A percentile compares a stretch with the other conserved stretches of the same genome.
Conservation (phyloP, 192 early-diverging fungal species). For the Coemansia sp. region DNA sequence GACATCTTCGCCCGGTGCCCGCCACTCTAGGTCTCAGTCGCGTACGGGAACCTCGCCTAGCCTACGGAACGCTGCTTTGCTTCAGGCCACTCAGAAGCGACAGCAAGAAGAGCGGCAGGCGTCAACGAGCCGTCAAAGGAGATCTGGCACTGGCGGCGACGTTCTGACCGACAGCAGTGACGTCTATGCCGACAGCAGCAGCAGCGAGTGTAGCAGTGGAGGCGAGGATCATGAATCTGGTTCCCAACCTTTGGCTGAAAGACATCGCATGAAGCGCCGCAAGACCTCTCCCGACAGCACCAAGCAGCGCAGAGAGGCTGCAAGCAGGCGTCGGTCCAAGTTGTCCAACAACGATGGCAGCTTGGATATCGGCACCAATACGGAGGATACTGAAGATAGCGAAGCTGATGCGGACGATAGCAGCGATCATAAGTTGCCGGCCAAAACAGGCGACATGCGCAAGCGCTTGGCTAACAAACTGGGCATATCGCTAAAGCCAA, state of each 20-base stretch:
- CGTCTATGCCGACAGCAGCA: conserved; percentile 26
- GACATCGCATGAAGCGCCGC: conserved; percentile 37
- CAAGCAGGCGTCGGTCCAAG: conserved; percentile 14
- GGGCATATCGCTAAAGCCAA: conserved; percentile 15
- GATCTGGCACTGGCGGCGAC: conserved; percentile 14
- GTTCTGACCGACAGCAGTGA: conserved; percentile 31
- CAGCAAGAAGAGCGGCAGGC: conserved; percentile 8
- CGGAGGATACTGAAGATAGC: conserved; percentile 20
- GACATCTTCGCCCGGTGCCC: conserved; percentile 9
- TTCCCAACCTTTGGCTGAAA: not conserved
- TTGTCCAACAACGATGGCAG: conserved; percentile 32
- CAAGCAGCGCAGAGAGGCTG: conserved; percentile 6
- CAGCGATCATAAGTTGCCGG: not conserved
- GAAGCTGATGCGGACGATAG: conserved; percentile 11
- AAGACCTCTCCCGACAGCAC: conserved; percentile 13
- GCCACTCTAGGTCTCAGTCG: conserved; percentile 15
- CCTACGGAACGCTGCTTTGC: conserved; percentile 28
- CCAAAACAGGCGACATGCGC: not conserved
- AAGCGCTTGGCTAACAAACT: conserved; percentile 11
- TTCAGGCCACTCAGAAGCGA: conserved; percentile 30
- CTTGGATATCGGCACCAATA: conserved; percentile 33
- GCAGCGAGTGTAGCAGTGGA: conserved; percentile 26
- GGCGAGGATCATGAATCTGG: conserved; percentile 29
- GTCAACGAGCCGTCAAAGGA: conserved; percentile 12
- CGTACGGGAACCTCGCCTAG: conserved; percentile 8